Percentiles rank a stretch among this genome's conserved stretches.
Evolutionary conservation across 371 early-diverging fungal species (phyloP).

Genomic region (Mucor irregularis): DNA sequence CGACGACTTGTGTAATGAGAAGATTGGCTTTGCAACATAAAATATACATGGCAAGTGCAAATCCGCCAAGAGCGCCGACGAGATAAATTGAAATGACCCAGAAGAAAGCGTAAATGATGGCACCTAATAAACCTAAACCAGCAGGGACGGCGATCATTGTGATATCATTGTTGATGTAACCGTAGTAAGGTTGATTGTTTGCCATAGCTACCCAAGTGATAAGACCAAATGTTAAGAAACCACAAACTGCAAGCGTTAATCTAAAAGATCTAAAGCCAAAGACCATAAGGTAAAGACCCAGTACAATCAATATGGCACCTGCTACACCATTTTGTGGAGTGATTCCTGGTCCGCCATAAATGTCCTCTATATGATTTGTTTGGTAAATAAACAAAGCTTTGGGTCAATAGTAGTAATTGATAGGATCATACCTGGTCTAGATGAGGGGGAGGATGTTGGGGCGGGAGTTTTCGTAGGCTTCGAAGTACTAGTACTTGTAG

Average conservation of each 20-base stretch:
- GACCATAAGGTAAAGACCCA: conserved; percentile 32
- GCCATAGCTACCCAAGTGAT: conserved; percentile 31
- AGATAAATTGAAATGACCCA: conserved; percentile 23
- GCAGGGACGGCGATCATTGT: conserved; percentile 25
- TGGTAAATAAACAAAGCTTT: background rate
- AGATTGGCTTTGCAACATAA: conserved; percentile 16
- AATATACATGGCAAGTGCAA: conserved; percentile 22
- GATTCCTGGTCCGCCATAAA: conserved; percentile 22
- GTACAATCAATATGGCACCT: conserved; percentile 31
- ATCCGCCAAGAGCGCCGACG: conserved; percentile 21
- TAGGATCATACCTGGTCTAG: conserved; percentile 6
- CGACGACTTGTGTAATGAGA: conserved; percentile 15
- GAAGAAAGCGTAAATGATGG: conserved; percentile 26
- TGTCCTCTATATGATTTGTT: conserved; percentile 9
- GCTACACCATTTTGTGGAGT: conserved; percentile 35
- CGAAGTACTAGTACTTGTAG: conserved; percentile 2
- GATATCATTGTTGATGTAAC: conserved; percentile 26
- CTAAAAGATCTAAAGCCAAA: conserved; percentile 36
- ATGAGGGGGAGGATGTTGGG: conserved; percentile 4
- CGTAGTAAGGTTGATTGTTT: conserved; percentile 26
- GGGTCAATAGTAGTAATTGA: background rate
- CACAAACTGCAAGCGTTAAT: conserved; percentile 30
- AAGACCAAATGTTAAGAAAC: conserved; percentile 35
- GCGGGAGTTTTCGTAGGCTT: background rate
- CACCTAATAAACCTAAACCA: conserved; percentile 23